Evolutionary conservation across 2,329 filamentous ascomycete species (phyloP), one percentile per base, ranked within the genome.

Genomic region (Alternaria arbusti): DNA sequence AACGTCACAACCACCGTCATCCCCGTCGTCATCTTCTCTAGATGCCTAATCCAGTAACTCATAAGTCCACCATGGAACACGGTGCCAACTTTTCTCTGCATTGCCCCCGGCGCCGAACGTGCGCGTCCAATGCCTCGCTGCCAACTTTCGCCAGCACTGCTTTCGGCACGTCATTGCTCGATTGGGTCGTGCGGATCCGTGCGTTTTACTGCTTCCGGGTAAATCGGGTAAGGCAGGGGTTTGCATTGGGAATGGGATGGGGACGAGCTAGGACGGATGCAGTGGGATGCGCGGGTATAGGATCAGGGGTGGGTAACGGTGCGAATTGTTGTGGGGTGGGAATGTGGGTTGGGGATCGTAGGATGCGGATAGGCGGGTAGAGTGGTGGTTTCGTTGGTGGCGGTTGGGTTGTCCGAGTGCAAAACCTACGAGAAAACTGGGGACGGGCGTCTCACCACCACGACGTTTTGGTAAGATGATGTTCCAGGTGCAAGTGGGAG

Each of bases 81-180:
- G 13, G 55, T 58, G 55, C 55, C 55, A 58, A 58, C 55, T 58
- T 58, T 56, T 36, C 32, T 36, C 32, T 36, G 32, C 32, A 36
- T 36, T 36, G 32, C 15, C 32, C 32, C 32, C 32, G 32, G 32
- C 32, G 32, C 32, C 32, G 32, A 36, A 36, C 32, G 32, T 36
- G 32, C 32, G 32, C 32, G 32, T 36, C 32, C 32, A 36, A 36
- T 36, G 32, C 32, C 32, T 36, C 32, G 32, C 32, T 36, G 54
- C 54, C 54, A 57, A 57, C 54, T 57, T 47, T 57, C 32, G 28
- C 49, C 49, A 40, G 1, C 49, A 36, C 49, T 52, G 23, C 49
- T 57, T 57, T 57, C 20, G 40, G 20, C 25, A 28, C 43, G 23
- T 46, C 22, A 46, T 47, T 57, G 20, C 54, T 17, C 26, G 5